Evolutionary conservation across 495 filamentous ascomycete species (phyloP), one percentile per base, ranked within the genome.

Genomic region (Oidiodendron maius): DNA sequence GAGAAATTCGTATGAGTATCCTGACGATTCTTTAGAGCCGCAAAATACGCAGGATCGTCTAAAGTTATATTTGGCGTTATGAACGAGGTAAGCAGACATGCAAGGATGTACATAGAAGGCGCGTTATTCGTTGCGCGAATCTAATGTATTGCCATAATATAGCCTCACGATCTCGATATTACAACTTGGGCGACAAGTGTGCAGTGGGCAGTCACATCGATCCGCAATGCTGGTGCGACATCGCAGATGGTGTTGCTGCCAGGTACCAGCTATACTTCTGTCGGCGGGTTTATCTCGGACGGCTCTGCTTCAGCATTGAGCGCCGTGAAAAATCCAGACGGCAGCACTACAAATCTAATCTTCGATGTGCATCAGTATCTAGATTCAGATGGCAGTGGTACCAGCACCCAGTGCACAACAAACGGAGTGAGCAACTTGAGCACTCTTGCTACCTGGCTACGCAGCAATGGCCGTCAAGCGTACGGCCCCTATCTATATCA

Each of bases 21-120:
- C n/a, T n/a, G n/a, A n/a, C n/a, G n/a, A n/a, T n/a, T n/a, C n/a
- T n/a, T n/a, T n/a, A n/a, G n/a, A n/a, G n/a, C n/a, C n/a, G n/a
- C n/a, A n/a, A n/a, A 77, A 42, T 83, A 82, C 51, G 69, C 65
- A 13, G 41, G 25, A 6, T 47, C 69, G n/a, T 39, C 61, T 6
- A 74, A 70, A 11, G 63, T 81, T 18, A 60, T 72, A n/a, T 81
- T 83, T 59, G 78, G 78, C 34, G 58, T 82, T 36, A 81, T 83
- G 74, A 84, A 82, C 57, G 80, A 84, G 58, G n/a, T n/a, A n/a
- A n/a, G n/a, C n/a, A n/a, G n/a, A n/a, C n/a, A n/a, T n/a, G n/a
- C n/a, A n/a, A n/a, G n/a, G n/a, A n/a, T n/a, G n/a, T n/a, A n/a
- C n/a, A n/a, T n/a, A n/a, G n/a, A n/a, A n/a, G n/a, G n/a, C n/a